Conservation (phyloP, 257 asterid species). For the Solanum chiquidenum region DNA sequence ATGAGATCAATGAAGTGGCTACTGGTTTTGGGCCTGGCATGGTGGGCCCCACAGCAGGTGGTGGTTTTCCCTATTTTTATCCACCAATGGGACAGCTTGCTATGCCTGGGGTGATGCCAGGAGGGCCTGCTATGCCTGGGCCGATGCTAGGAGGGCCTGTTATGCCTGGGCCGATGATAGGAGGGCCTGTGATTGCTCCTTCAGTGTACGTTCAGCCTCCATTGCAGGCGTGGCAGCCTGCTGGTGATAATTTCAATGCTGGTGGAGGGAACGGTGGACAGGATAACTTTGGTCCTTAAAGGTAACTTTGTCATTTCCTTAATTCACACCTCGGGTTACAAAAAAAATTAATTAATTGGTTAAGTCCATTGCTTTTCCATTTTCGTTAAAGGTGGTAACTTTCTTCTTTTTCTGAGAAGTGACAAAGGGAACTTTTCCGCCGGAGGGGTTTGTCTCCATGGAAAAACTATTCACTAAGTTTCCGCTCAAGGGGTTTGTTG, state of each 20-base stretch:
- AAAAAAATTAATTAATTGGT: neutral
- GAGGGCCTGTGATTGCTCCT: neutral
- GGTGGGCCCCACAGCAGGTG: slow-evolving; percentile 28
- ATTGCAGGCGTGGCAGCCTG: slow-evolving; percentile 66
- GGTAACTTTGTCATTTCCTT: slow-evolving; percentile 20
- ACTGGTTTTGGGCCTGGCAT: slow-evolving; percentile 27
- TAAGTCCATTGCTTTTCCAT: neutral
- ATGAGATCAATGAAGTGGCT: slow-evolving; percentile 67
- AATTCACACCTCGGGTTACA: neutral
- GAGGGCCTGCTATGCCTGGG: slow-evolving; percentile 9
- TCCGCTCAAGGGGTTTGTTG: neutral
- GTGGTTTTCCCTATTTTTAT: slow-evolving; percentile 48
- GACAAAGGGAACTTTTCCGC: neutral
- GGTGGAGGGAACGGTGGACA: slow-evolving; percentile 38
- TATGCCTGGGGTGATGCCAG: slow-evolving; percentile 38
- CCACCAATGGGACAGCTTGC: slow-evolving; percentile 66
- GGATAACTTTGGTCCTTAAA: slow-evolving; percentile 55
- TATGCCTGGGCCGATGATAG: neutral
- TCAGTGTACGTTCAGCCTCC: slow-evolving; percentile 21
- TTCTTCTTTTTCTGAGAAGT: neutral
- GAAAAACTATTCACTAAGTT: neutral
- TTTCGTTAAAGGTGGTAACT: neutral
- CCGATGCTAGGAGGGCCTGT: neutral
- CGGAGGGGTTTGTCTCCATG: neutral
- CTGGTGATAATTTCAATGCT: slow-evolving; percentile 43